Percentiles rank a stretch among this genome's conserved stretches.
phyloP scores from a whole-genome alignment of 2,329 filamentous ascomycete genomes.

The Sphaerulina musiva region DNA sequence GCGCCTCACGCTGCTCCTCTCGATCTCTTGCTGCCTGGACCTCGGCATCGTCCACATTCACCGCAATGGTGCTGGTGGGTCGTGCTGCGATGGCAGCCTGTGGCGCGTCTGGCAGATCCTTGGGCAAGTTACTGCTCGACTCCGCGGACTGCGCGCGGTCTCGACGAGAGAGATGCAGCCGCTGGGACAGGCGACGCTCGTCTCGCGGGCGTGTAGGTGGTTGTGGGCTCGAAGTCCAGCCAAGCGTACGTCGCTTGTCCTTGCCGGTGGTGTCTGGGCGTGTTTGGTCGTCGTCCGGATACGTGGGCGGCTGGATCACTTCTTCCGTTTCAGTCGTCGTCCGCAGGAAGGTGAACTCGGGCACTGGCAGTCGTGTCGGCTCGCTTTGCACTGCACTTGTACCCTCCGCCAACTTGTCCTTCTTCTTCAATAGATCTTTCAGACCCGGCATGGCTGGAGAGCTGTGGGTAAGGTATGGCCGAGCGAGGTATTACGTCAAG shows the following conservation, averaged over 20 bases:
- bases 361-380: not conserved
- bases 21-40: constrained; percentile 15
- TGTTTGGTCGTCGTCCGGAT: constrained; percentile 38
- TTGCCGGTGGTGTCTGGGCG: constrained; percentile 13
- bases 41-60: constrained; percentile 1
- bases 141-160: constrained; percentile 42
- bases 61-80: constrained; percentile 32
- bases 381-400: not conserved
- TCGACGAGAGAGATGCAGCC: constrained; percentile 59
- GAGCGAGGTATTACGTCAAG: not conserved
- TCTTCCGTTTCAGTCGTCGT: constrained; percentile 77
- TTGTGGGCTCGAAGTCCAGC: constrained; percentile 20
- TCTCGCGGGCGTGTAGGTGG: constrained; percentile 27
- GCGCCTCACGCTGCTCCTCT: constrained; percentile 55
- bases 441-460: constrained; percentile 48
- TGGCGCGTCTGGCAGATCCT: constrained; percentile 75
- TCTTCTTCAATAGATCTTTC: constrained; percentile 57
- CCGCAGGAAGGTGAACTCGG: constrained; percentile 60
- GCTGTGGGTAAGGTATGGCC: not conserved
- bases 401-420: constrained; percentile 47
- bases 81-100: constrained; percentile 43
- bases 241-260: constrained; percentile 28
- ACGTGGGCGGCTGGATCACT: constrained; percentile 63
- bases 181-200: constrained; percentile 55
- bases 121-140: constrained; percentile 68